A percentile compares a stretch with the other conserved stretches of the same genome.
phyloP scores from a whole-genome alignment of 2,329 filamentous ascomycete species.

The Aspergillus versicolor region DNA sequence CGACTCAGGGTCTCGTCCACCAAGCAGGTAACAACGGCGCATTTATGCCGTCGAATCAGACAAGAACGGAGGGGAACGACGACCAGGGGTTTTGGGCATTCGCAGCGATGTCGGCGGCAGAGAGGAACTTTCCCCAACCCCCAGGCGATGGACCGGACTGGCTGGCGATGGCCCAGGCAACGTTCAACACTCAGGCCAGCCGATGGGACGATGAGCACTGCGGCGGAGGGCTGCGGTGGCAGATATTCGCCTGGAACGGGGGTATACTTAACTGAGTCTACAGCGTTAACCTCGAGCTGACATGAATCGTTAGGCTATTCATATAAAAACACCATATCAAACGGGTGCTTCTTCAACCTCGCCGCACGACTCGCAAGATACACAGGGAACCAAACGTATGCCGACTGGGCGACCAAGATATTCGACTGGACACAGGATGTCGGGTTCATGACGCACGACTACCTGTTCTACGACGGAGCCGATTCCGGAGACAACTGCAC shows the following conservation, averaged over 20 bases:
- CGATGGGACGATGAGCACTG: conserved; percentile 70
- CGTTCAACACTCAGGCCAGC: conserved; percentile 73
- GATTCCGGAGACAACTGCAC: conserved; percentile 54
- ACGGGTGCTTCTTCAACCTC: conserved; percentile 33
- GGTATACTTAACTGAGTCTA: conserved; percentile 1
- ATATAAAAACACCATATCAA: conserved; percentile 37
- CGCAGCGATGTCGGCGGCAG: conserved; percentile 57
- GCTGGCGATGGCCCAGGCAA: conserved; percentile 74
- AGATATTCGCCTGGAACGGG: conserved; percentile 36
- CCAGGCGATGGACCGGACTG: conserved; percentile 64
- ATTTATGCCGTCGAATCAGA: conserved; percentile 46
- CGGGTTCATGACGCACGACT: conserved; percentile 51
- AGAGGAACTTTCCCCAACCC: conserved; percentile 41
- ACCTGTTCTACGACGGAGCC: conserved; percentile 57
- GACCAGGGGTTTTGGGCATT: conserved; percentile 61
- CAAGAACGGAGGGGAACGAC: conserved; percentile 52
- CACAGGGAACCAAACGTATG: conserved; percentile 32
- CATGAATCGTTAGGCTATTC: conserved; percentile 19
- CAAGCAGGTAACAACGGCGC: conserved; percentile 38
- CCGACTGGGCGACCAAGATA: conserved; percentile 67
- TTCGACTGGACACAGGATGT: conserved; percentile 57
- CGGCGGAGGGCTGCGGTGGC: conserved; percentile 62
- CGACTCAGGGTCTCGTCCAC: conserved; percentile 36
- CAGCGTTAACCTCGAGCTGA: neutral
- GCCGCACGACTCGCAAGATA: conserved; percentile 31